These are phyloP conservation scores for Eutypa lata DNA, from an alignment of 2,329 filamentous ascomycete genomes.

Conservation along the genomic window DNA sequence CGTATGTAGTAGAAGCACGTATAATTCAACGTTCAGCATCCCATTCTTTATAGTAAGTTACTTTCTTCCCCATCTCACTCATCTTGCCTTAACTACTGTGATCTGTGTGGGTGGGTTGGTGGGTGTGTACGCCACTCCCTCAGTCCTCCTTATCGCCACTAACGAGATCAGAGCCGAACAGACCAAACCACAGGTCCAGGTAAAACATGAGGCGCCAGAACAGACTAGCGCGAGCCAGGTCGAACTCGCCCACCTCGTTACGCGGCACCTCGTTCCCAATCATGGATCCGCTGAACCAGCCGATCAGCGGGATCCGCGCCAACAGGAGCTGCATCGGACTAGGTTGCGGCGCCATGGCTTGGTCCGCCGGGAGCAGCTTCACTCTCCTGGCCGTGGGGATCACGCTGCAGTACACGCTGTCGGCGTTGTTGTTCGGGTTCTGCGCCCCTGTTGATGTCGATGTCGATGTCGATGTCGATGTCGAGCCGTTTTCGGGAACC, in stretches of 20 bases:
- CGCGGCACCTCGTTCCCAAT: slow-evolving; percentile 75
- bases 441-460: too few species aligned
- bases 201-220: slow-evolving; percentile 68
- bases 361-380: slow-evolving; percentile 64
- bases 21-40: too few species aligned
- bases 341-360: slow-evolving; percentile 68
- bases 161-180: slow-evolving; percentile 59
- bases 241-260: slow-evolving; percentile 71
- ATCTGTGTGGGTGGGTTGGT: too few species aligned
- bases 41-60: too few species aligned
- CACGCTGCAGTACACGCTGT: slow-evolving; percentile 52
- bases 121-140: too few species aligned
- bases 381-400: slow-evolving; percentile 66
- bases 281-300: slow-evolving; percentile 69
- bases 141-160: slow-evolving; percentile 58
- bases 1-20: too few species aligned
- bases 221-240: slow-evolving; percentile 65
- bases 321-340: slow-evolving; percentile 62
- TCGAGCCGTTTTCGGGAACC: too few species aligned
- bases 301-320: slow-evolving; percentile 64
- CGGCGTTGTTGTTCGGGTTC: slow-evolving; percentile 16
- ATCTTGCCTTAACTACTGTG: too few species aligned
- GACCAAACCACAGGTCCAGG: slow-evolving; percentile 55
- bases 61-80: too few species aligned
- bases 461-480: too few species aligned